Base-by-base conservation (phyloP, 805 yeast genomes). In the Kuraishia molischiana region DNA sequence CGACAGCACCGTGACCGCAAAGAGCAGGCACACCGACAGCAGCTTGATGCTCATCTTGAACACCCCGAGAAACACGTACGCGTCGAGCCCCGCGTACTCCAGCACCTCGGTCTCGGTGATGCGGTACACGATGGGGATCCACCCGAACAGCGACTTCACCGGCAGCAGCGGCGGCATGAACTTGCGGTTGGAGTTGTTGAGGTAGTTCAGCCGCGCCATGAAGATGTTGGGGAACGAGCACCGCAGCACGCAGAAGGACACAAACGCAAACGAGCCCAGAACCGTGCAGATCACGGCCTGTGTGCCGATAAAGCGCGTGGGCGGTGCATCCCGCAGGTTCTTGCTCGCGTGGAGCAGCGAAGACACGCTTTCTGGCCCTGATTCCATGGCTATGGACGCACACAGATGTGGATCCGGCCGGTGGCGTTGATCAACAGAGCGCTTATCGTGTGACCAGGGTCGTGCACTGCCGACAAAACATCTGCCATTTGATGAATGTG, bases 1-100 rank as follows among this genome's bases (percentile, higher is more conserved):
- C 1, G 95, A 81, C 17, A 90, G 82, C 3, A 90, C 68, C 4
- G 76, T 61, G 8, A 83, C 62, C 1, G 95, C 87, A 49, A 85
- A 74, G 2, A 84, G 41, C 34, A 85, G 70, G 51, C 87, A 79
- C 1, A 73, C 59, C 2, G 74, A 58, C 19, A 90, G 58, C 6
- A 85, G 62, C 53, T 76, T 75, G 35, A 89, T 84, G 43, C 92
- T 74, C 84, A 87, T 85, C 43, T 84, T 80, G 70, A 92, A 92
- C 54, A 90, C 89, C 3, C 87, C 87, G 24, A 90, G 60, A 51
- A 85, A 90, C 35, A 92, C 97, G 59, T 74, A 87, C 1, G 97
- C 97, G 61, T 90, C 98, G 32, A 90, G 60, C 0, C 98, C 98
- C 2, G 97, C 95, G 50, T 79, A 81, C 43, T 86, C 90, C 36